phyloP scores from a whole-genome alignment of 1,284 basidiomycete genomes.

The Vanrija sp. region DNA sequence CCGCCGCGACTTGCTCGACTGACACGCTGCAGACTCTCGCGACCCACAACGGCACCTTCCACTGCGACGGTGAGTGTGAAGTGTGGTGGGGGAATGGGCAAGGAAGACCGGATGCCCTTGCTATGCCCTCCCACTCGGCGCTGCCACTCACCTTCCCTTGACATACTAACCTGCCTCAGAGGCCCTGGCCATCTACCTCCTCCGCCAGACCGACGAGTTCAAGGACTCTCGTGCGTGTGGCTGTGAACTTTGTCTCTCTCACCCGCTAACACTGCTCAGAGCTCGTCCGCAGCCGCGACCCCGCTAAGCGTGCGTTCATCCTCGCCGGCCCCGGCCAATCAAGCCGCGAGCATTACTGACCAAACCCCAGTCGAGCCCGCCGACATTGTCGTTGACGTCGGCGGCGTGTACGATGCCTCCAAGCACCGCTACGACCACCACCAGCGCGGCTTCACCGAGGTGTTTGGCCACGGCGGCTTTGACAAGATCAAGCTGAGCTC shows the following conservation, averaged over 20 bases:
- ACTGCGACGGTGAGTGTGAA: conserved; percentile 78
- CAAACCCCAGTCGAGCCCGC: conserved; percentile 61
- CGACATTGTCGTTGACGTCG: conserved; percentile 97
- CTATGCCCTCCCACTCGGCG: no score
- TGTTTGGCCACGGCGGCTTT: conserved; percentile 70
- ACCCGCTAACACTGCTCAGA: conserved; percentile 49
- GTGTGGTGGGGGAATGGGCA: neutral
- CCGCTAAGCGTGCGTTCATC: conserved; percentile 54
- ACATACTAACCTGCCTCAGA: conserved; percentile 20
- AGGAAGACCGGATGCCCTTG: no score
- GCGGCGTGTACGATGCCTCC: conserved; percentile 80
- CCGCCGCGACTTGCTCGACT: neutral
- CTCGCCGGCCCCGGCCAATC: neutral
- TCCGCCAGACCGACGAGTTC: conserved; percentile 74
- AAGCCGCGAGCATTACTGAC: neutral
- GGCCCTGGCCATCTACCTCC: conserved; percentile 59
- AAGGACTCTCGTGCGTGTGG: conserved; percentile 61
- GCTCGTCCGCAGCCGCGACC: conserved; percentile 76
- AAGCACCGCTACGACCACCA: conserved; percentile 89
- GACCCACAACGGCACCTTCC: conserved; percentile 93
- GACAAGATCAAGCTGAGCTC: conserved; percentile 79
- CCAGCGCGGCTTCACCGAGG: conserved; percentile 85
- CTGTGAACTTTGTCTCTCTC: neutral
- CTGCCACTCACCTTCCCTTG: no score
- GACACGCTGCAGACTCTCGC: conserved; percentile 59